These are phyloP conservation scores for Ilyonectria destructans DNA, from an alignment of 2,329 filamentous ascomycete genomes.

Conservation along the genomic window DNA sequence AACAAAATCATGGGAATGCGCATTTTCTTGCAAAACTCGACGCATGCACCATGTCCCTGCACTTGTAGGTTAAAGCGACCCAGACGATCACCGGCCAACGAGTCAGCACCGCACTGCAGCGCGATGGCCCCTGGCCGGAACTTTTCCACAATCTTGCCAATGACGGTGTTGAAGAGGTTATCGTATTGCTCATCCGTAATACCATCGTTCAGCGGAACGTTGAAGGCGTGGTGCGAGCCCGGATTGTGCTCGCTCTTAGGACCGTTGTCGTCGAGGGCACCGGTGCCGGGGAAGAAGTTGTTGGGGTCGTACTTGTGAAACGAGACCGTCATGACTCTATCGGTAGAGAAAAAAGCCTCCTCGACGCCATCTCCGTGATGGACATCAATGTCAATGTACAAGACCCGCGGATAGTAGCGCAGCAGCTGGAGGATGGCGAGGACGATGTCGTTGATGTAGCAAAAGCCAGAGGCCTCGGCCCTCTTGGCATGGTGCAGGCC, in stretches of 20 bases:
- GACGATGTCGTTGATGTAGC: conserved; percentile 99
- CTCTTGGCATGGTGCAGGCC: conserved; percentile 98
- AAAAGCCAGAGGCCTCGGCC: conserved; percentile 94
- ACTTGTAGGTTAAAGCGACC: conserved; percentile 98
- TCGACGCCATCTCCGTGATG: conserved; percentile 94
- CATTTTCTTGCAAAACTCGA: conserved; percentile 88
- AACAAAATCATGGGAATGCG: conserved; percentile 89
- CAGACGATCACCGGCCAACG: conserved; percentile 91
- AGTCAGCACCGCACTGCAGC: conserved; percentile 96
- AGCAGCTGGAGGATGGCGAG: conserved; percentile 92
- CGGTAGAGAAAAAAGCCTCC: conserved; percentile 91
- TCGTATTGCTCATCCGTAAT: conserved; percentile 94
- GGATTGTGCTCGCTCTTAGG: conserved; percentile 87
- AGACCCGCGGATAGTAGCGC: conserved; percentile 84
- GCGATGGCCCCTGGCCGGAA: conserved; percentile 95
- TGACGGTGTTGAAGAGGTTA: conserved; percentile 86
- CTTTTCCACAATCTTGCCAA: conserved; percentile 83
- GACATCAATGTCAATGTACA: conserved; percentile 96
- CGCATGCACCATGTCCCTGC: conserved; percentile 92
- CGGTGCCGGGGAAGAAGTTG: conserved; percentile 92
- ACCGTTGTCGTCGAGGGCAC: conserved; percentile 88
- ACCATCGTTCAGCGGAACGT: conserved; percentile 91
- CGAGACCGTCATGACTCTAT: conserved; percentile 92
- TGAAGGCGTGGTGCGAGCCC: conserved; percentile 90
- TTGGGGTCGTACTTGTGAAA: conserved; percentile 95